Conservation (phyloP, 208 protist genomes). For the Crithidia fasciculata region DNA sequence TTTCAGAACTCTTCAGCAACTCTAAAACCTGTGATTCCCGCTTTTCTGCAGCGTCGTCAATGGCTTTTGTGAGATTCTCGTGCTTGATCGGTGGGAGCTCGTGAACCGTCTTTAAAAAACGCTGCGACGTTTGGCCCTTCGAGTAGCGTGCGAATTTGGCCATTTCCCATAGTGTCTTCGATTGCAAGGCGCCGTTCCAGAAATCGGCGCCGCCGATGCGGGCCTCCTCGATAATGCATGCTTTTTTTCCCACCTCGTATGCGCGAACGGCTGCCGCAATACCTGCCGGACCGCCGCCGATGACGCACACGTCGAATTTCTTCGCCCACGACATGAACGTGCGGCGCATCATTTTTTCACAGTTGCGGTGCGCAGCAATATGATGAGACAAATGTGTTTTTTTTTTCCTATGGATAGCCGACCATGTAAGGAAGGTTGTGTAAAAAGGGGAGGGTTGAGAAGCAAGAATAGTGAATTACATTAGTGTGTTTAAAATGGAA, state of each 20-base stretch:
- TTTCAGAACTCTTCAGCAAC: constrained; percentile 52
- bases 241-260: constrained; percentile 75
- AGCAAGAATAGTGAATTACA: no score
- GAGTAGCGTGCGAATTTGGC: constrained; percentile 77
- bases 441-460: no score
- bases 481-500: no score
- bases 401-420: background rate
- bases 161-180: constrained; percentile 93
- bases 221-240: constrained; percentile 79
- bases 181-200: constrained; percentile 91
- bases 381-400: no score
- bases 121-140: constrained; percentile 46
- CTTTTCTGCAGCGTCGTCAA: constrained; percentile 61
- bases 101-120: constrained; percentile 58
- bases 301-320: constrained; percentile 87
- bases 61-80: constrained; percentile 63
- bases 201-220: constrained; percentile 88
- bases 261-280: constrained; percentile 82
- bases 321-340: constrained; percentile 29
- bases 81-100: constrained; percentile 64
- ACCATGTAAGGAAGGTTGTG: background rate
- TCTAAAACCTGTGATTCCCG: constrained; percentile 76
- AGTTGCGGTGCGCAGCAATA: no score
- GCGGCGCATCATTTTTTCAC: constrained; percentile 13
- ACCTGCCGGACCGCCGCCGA: constrained; percentile 87